phyloP scores from a whole-genome alignment of 257 asterid genomes.

The Scutellaria minor region DNA sequence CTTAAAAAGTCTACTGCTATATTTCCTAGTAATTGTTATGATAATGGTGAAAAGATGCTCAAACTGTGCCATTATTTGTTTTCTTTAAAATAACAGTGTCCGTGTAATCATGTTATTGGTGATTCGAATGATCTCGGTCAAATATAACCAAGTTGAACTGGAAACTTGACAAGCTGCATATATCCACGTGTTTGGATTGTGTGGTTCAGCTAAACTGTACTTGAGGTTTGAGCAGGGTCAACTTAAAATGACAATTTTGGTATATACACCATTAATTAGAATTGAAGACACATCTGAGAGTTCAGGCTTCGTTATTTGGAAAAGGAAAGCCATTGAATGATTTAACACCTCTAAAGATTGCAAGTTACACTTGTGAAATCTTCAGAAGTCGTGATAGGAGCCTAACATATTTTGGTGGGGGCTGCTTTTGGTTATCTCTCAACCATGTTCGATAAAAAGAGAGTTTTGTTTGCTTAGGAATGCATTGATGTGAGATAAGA shows the following conservation, averaged over 20 bases:
- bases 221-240: slow-evolving; percentile 1
- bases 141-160: slow-evolving; percentile 24
- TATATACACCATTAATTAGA: not conserved
- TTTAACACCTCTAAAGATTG: not conserved
- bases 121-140: not conserved
- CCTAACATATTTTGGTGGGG: slow-evolving; percentile 1
- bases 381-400: not conserved
- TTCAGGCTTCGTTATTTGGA: not conserved
- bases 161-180: slow-evolving; percentile 17
- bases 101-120: not conserved
- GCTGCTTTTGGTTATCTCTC: not conserved
- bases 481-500: not conserved
- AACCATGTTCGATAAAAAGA: not conserved
- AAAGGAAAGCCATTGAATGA: slow-evolving; percentile 1
- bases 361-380: not conserved
- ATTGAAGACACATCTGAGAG: slow-evolving; percentile 9
- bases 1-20: slow-evolving; percentile 21
- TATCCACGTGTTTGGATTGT: not conserved
- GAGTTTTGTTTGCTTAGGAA: not conserved
- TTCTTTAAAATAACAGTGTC: not conserved
- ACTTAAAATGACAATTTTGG: slow-evolving; percentile 18
- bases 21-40: slow-evolving; percentile 25
- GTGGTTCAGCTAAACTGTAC: slow-evolving; percentile 12
- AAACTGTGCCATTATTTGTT: slow-evolving; percentile 3
- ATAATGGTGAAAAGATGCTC: slow-evolving; percentile 27